Base-by-base conservation (phyloP, 768 basidiomycete species). In the Amanita rubescens region DNA sequence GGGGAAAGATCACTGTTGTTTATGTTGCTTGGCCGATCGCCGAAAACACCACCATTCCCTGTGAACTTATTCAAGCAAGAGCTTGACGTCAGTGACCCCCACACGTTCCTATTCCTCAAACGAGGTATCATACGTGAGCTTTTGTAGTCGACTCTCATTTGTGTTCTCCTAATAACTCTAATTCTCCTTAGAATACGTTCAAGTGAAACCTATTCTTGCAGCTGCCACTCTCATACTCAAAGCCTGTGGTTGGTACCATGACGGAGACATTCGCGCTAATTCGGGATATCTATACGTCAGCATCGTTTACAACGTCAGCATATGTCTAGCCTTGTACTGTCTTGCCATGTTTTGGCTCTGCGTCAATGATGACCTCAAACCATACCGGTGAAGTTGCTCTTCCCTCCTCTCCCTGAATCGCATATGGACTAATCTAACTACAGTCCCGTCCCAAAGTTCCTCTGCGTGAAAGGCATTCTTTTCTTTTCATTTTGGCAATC, bases 401-500 rank as follows among this genome's bases (percentile, higher is more conserved):
- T 10, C 20, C 1, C 19, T 43, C 9, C 24, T 49, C 19, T 39
- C 47, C 48, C 51, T 25, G 24, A 35, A 49, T 55, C 20, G 12
- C 9, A 17, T 30, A 30, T 8, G 8, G 34, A 22, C 32, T 48
- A 8, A 48, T n/a, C 25, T 33, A 3, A 17, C 32, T 12, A 35
- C 34, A 87, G 95, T 10, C 93, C 93, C 0, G 81, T 94, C 59
- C 93, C 96, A 2, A 99, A 99, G 68, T 99, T 99, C 69, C 83
- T 98, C 24, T 99, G 94, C 65, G 94, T 99, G 60, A 99, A 99
- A 66, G 95, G 95, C 42, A 93, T 99, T 59, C 77, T 99, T 19
- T 97, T 97, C 76, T 95, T 96, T 69, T 94, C 90, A 1, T 99
- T 99, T 73, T 99, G 96, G 96, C 96, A 99, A 66, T 83, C 88